These are phyloP conservation scores for Mortierella alpina DNA, from an alignment of 192 early-diverging fungal genomes.

Conservation along the genomic window DNA sequence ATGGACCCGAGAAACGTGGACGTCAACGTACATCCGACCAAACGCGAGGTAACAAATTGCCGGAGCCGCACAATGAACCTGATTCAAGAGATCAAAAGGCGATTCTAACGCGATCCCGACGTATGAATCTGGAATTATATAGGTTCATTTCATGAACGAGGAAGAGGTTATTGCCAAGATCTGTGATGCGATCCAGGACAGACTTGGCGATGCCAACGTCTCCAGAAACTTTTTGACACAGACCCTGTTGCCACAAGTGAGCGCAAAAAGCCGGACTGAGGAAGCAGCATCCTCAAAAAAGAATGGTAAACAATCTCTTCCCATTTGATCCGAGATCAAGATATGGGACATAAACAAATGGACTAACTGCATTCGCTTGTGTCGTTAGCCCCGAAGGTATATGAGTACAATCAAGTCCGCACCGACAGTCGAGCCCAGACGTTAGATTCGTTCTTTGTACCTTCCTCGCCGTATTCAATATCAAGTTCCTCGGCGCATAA, in stretches of 20 bases:
- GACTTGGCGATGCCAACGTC: constrained; percentile 73
- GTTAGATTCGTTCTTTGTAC: constrained; percentile 73
- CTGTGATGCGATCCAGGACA: constrained; percentile 74
- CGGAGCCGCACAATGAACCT: not conserved
- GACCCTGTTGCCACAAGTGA: constrained; percentile 49
- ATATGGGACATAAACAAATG: not conserved
- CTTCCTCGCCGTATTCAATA: constrained; percentile 18
- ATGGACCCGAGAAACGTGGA: constrained; percentile 92
- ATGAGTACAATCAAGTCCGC: constrained; percentile 84
- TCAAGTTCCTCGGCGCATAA: constrained; percentile 15
- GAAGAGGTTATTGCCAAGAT: constrained; percentile 81
- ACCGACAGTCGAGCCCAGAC: constrained; percentile 86
- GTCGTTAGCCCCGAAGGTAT: constrained; percentile 50
- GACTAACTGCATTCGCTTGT: not conserved
- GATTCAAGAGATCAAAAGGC: no score
- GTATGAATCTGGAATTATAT: not conserved
- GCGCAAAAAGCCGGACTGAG: constrained; percentile 4
- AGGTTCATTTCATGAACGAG: constrained; percentile 94
- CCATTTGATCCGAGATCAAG: not conserved
- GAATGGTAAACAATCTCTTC: constrained; percentile 11
- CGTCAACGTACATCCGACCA: constrained; percentile 99
- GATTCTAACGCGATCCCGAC: no score
- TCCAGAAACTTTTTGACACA: constrained; percentile 84
- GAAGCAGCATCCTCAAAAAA: constrained; percentile 21
- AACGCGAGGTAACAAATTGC: constrained; percentile 72